phyloP scores from a whole-genome alignment of 2,329 filamentous ascomycete species.

The Mycosphaerella arachidis region DNA sequence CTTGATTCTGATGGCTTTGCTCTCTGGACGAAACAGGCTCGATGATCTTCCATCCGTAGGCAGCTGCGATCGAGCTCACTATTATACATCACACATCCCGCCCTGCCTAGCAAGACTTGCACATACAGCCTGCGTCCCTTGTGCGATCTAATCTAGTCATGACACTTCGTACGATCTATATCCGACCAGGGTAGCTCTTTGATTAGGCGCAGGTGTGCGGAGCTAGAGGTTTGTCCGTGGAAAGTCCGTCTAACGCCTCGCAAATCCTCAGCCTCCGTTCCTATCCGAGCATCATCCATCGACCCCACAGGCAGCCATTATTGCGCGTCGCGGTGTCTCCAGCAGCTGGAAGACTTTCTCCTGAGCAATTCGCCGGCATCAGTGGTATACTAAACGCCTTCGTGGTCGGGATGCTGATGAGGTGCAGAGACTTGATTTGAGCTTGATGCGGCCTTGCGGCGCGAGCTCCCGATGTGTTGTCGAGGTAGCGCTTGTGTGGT shows the following conservation, averaged over 20 bases:
- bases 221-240: not conserved
- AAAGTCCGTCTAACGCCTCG: not conserved
- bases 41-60: not conserved
- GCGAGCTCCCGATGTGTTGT: not conserved
- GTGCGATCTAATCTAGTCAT: constrained; percentile 19
- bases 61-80: not conserved
- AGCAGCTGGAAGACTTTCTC: not conserved
- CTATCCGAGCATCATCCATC: not conserved
- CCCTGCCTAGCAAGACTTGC: not conserved
- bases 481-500: not conserved
- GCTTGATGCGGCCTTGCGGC: not conserved
- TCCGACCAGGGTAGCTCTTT: not conserved
- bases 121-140: constrained; percentile 7
- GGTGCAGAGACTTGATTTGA: not conserved
- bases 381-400: not conserved
- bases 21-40: no score
- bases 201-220: not conserved
- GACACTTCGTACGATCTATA: constrained; percentile 1
- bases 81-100: not conserved
- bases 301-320: not conserved
- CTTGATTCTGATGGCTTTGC: not conserved
- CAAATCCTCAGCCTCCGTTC: not conserved
- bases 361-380: not conserved
- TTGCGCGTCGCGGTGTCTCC: not conserved
- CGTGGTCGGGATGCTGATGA: not conserved